Conservation (phyloP, 306 rosid genomes). For the Prosopis cineraria region DNA sequence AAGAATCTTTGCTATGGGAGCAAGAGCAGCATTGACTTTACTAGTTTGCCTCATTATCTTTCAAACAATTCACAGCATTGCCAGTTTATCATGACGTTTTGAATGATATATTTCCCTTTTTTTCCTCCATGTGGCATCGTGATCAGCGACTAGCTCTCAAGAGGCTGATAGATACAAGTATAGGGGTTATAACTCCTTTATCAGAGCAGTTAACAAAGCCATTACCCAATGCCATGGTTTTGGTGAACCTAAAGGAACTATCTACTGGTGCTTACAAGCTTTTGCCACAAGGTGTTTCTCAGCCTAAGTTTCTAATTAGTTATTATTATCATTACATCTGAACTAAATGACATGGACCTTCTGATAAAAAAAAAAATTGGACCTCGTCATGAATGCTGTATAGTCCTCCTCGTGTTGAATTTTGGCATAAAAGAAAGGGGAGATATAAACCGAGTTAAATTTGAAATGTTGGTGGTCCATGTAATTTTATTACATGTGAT, state of each 20-base stretch:
- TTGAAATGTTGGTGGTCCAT: not conserved
- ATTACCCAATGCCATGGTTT: slow-evolving; percentile 91
- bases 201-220: slow-evolving; percentile 97
- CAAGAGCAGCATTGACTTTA: slow-evolving; percentile 19
- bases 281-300: slow-evolving; percentile 79
- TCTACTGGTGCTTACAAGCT: slow-evolving; percentile 90
- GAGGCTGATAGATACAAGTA: slow-evolving; percentile 84
- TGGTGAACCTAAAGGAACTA: slow-evolving; percentile 85
- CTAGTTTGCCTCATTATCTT: not conserved
- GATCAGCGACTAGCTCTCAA: slow-evolving; percentile 92
- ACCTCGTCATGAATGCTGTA: not conserved
- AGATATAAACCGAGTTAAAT: slow-evolving; percentile 7
- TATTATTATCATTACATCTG: not conserved
- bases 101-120: slow-evolving; percentile 27
- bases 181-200: slow-evolving; percentile 90
- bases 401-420: slow-evolving; percentile 5
- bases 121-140: slow-evolving; percentile 28
- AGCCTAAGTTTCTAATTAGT: not conserved
- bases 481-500: not conserved
- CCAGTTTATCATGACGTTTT: slow-evolving; percentile 5
- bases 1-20: slow-evolving; percentile 46
- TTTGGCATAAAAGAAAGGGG: slow-evolving; percentile 5
- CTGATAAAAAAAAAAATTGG: slow-evolving; percentile 16
- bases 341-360: slow-evolving; percentile 19
- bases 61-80: slow-evolving; percentile 15